Conservation (phyloP, 225 moss, liverwort and hornwort species). For the Anthoceros angustus region DNA sequence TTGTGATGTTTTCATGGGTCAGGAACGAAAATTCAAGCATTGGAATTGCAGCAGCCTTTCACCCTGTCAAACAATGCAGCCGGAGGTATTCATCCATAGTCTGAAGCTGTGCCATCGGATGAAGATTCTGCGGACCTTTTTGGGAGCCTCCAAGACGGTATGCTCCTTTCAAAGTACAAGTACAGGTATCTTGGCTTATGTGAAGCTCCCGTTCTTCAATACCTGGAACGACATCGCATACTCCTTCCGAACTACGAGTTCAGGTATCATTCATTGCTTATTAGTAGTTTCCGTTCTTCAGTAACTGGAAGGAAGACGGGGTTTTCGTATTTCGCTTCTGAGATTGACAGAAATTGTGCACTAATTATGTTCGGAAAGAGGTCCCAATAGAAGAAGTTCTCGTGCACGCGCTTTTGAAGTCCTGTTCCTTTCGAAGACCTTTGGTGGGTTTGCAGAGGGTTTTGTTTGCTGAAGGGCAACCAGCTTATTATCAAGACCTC, state of each 20-base stretch:
- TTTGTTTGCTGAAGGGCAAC: slow-evolving; percentile 78
- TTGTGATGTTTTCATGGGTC: not conserved
- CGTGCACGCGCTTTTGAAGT: slow-evolving; percentile 32
- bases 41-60: slow-evolving; percentile 24
- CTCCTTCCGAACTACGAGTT: not conserved
- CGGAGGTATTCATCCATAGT: slow-evolving; percentile 15
- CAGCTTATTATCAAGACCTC: slow-evolving; percentile 79
- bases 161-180: slow-evolving; percentile 78
- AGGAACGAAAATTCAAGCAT: not conserved
- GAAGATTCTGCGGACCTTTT: slow-evolving; percentile 32
- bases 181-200: slow-evolving; percentile 21
- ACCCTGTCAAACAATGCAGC: slow-evolving; percentile 58
- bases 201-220: not conserved
- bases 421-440: slow-evolving; percentile 45
- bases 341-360: slow-evolving; percentile 8
- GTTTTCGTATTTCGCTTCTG: too few species aligned
- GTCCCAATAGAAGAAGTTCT: slow-evolving; percentile 61
- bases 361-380: slow-evolving; percentile 71
- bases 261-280: not conserved
- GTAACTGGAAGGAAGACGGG: not conserved
- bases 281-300: not conserved
- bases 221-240: not conserved
- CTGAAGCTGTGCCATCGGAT: slow-evolving; percentile 18
- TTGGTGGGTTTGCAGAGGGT: slow-evolving; percentile 78
- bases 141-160: slow-evolving; percentile 68